Percentiles rank a stretch among this genome's conserved stretches.
These are phyloP conservation scores for Talaromyces liani DNA, from an alignment of 495 filamentous ascomycete species.

Conservation along the genomic window DNA sequence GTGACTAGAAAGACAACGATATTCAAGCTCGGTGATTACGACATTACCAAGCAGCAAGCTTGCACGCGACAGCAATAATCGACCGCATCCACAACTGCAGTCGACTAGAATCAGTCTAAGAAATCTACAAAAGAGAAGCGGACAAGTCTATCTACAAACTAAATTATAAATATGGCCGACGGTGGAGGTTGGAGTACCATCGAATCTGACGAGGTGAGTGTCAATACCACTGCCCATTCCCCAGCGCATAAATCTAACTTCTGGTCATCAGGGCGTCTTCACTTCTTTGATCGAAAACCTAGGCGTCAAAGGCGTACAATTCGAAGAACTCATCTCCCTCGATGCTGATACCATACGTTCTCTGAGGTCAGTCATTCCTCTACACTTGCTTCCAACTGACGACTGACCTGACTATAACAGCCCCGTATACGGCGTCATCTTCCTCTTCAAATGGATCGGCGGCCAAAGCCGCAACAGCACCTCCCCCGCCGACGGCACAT, in stretches of 20 bases:
- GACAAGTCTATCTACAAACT: not conserved
- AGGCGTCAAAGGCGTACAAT: constrained; percentile 87
- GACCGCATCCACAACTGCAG: not conserved
- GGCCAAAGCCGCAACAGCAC: constrained; percentile 53
- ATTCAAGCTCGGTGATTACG: not conserved
- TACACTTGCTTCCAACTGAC: not conserved
- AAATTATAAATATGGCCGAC: constrained; percentile 26
- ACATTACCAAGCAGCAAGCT: not conserved
- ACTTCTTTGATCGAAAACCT: constrained; percentile 88
- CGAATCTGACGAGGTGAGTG: constrained; percentile 83
- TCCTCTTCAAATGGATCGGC: constrained; percentile 96
- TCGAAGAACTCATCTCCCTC: constrained; percentile 90
- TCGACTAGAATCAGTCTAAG: not conserved
- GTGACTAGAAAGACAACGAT: not conserved
- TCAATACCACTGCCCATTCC: not conserved
- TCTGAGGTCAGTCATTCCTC: constrained; percentile 35
- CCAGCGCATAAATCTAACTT: not conserved
- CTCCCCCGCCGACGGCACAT: constrained; percentile 66
- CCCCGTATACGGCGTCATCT: constrained; percentile 94
- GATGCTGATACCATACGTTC: constrained; percentile 74
- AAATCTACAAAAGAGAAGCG: not conserved
- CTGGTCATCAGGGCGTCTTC: constrained; percentile 71
- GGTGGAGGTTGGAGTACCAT: constrained; percentile 67
- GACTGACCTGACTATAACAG: constrained; percentile 24
- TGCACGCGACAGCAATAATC: not conserved